Percentiles rank a stretch among this genome's conserved stretches.
Evolutionary conservation across 202 grass and related monocot species (phyloP).

Genomic region (Miscanthus sacchariflorus): DNA sequence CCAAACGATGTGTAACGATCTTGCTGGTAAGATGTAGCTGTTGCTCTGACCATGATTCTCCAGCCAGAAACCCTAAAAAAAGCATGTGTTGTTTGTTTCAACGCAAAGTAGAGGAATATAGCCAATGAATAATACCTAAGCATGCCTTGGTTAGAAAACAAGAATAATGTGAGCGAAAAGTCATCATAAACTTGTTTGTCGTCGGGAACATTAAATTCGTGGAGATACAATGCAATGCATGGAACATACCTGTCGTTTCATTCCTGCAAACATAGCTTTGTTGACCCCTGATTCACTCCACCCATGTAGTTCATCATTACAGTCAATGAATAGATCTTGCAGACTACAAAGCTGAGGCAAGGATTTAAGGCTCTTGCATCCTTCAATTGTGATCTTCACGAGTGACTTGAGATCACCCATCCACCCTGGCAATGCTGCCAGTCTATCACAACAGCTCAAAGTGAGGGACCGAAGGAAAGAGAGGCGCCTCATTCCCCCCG

Average conservation of each 20-base stretch:
- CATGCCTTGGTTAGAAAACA: not conserved
- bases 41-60: not conserved
- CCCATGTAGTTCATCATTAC: not conserved
- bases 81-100: not conserved
- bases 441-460: slow-evolving; percentile 14
- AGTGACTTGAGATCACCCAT: slow-evolving; percentile 16
- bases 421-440: slow-evolving; percentile 13
- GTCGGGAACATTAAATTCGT: not conserved
- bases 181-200: not conserved
- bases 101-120: not conserved
- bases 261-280: not conserved
- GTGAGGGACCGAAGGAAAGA: slow-evolving; percentile 9
- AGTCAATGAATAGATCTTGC: not conserved
- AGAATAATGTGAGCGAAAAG: not conserved
- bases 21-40: slow-evolving; percentile 1
- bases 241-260: not conserved
- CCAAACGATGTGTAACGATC: not conserved
- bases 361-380: slow-evolving; percentile 11
- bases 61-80: not conserved
- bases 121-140: not conserved
- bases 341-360: slow-evolving; percentile 2
- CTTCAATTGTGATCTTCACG: slow-evolving; percentile 25
- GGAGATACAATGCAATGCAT: not conserved
- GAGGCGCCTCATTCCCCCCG: not conserved
- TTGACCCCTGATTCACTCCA: not conserved